Evolutionary conservation across 2,329 filamentous ascomycete species (phyloP).

Genomic region (Aureobasidium sp.): DNA sequence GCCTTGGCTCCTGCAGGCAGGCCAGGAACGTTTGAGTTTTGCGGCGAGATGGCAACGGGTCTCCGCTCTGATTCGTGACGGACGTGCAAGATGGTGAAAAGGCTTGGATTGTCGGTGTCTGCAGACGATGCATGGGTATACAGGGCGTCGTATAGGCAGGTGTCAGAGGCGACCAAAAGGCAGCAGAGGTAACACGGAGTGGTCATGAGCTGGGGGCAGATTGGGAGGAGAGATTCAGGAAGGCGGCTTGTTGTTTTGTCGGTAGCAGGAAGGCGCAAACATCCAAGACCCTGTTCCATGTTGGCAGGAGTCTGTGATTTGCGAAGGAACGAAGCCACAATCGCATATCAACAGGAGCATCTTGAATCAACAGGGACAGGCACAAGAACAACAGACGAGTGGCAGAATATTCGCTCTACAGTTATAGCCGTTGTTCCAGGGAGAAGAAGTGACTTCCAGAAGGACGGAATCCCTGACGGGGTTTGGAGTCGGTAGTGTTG

Average conservation of each 20-base stretch:
- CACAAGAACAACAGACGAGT: too few species aligned
- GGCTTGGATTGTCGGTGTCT: background rate
- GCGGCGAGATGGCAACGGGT: slow-evolving; percentile 7
- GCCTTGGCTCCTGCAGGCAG: background rate
- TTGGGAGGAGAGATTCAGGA: background rate
- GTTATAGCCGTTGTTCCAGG: background rate
- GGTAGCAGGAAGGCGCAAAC: background rate
- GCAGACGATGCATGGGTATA: background rate
- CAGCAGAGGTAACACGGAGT: background rate
- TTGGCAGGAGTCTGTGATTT: background rate
- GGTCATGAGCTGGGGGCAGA: background rate
- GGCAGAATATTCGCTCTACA: too few species aligned
- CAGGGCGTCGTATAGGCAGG: background rate
- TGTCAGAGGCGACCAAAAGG: background rate
- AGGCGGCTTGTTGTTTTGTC: background rate
- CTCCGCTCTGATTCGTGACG: slow-evolving; percentile 2
- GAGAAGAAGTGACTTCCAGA: slow-evolving; percentile 1
- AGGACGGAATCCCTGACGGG: background rate
- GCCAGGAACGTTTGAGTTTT: slow-evolving; percentile 4
- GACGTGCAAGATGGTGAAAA: background rate
- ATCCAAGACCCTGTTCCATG: background rate
- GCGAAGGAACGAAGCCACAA: background rate
- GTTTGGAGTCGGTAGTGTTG: background rate
- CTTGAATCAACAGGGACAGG: background rate
- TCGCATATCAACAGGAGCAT: background rate